phyloP scores from a whole-genome alignment of 257 asterid species.

The Euphrasia confusa region DNA sequence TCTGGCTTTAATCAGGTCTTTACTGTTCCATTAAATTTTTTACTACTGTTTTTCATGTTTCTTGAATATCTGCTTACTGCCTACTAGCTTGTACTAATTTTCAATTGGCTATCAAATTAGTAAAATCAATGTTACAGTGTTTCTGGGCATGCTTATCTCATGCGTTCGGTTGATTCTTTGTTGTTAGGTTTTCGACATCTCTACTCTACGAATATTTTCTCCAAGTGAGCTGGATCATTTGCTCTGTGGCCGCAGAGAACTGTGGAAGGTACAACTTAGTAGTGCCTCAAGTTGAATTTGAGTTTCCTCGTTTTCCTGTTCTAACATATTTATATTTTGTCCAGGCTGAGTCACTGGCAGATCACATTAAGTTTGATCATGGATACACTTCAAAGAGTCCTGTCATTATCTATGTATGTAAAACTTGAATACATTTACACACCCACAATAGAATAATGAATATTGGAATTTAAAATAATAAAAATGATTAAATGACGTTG shows the following conservation, averaged over 20 bases:
- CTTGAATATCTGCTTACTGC: neutral
- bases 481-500: neutral
- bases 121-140: neutral
- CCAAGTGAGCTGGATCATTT: constrained; percentile 71
- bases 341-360: constrained; percentile 70
- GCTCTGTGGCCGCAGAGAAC: constrained; percentile 78
- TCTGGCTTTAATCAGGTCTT: constrained; percentile 78
- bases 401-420: constrained; percentile 50
- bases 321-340: constrained; percentile 14
- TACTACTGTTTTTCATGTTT: neutral
- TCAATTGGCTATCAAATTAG: constrained; percentile 1
- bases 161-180: constrained; percentile 1
- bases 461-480: neutral
- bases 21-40: neutral
- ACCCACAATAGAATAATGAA: neutral
- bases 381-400: constrained; percentile 87
- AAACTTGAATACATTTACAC: constrained; percentile 10
- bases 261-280: constrained; percentile 57
- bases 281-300: constrained; percentile 6
- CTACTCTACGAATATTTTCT: constrained; percentile 71
- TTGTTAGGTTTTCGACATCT: constrained; percentile 66
- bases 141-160: constrained; percentile 7
- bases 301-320: neutral
- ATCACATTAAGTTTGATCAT: constrained; percentile 83
- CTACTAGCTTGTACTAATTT: neutral